These are phyloP conservation scores for Amylocarpus encephaloides DNA, from an alignment of 2,329 filamentous ascomycete genomes.

Conservation along the genomic window DNA sequence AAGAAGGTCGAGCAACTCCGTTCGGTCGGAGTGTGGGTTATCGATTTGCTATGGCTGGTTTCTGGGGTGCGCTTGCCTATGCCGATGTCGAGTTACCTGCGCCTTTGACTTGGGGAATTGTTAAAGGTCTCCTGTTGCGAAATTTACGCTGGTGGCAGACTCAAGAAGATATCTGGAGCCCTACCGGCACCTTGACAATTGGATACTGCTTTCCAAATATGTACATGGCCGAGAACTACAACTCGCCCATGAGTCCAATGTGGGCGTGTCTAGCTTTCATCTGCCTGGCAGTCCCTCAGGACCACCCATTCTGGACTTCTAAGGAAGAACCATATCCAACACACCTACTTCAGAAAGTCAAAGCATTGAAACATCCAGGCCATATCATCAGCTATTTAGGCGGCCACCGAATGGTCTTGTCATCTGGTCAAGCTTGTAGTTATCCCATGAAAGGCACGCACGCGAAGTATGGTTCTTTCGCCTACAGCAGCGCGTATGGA, in stretches of 20 bases:
- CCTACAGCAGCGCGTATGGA: constrained; percentile 68
- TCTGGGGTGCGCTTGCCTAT: constrained; percentile 74
- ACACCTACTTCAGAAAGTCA: constrained; percentile 49
- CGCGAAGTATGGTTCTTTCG: constrained; percentile 75
- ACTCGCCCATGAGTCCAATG: constrained; percentile 65
- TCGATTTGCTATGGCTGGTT: constrained; percentile 79
- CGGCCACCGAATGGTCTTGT: constrained; percentile 70
- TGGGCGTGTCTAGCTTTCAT: constrained; percentile 78
- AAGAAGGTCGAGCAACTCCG: constrained; percentile 64
- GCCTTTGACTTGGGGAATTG: constrained; percentile 70
- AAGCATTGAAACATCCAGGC: constrained; percentile 58
- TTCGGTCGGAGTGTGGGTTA: constrained; percentile 76
- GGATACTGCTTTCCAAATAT: constrained; percentile 77
- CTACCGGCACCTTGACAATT: constrained; percentile 65
- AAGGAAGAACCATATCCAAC: constrained; percentile 56
- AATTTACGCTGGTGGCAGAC: constrained; percentile 77
- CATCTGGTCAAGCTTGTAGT: constrained; percentile 72
- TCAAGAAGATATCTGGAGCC: constrained; percentile 67
- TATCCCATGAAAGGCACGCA: constrained; percentile 78
- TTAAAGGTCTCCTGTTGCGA: constrained; percentile 68
- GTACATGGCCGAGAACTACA: constrained; percentile 78
- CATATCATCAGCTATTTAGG: constrained; percentile 67
- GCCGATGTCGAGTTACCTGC: constrained; percentile 66
- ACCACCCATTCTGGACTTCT: constrained; percentile 70
- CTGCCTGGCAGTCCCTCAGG: constrained; percentile 60